A percentile compares a stretch with the other conserved stretches of the same genome.
These are phyloP conservation scores for Hordeum pubiflorum DNA, from an alignment of 202 grass and related monocot species.

Conservation along the genomic window DNA sequence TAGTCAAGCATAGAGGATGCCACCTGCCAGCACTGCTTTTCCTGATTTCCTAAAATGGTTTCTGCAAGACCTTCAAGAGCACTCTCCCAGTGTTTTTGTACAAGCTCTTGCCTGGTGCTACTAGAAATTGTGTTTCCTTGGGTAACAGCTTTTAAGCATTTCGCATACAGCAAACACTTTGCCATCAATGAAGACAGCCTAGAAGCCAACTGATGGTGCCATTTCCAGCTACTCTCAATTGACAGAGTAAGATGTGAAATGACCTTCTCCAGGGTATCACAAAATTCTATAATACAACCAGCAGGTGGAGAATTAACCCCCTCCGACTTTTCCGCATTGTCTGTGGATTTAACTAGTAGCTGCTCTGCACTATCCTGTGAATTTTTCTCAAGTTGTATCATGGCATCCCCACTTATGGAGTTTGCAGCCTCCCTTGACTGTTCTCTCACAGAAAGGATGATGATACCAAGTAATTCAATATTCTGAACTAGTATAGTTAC, in stretches of 20 bases:
- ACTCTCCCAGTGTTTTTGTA: conserved; percentile 53
- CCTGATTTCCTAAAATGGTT: conserved; percentile 55
- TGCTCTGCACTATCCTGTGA: conserved; percentile 22
- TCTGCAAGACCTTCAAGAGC: conserved; percentile 56
- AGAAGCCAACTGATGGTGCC: conserved; percentile 46
- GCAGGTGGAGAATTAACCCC: conserved; percentile 16
- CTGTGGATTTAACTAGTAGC: neutral
- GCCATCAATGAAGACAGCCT: conserved; percentile 31
- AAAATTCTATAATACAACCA: conserved; percentile 42
- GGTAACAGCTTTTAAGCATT: conserved; percentile 35
- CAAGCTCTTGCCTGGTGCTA: conserved; percentile 22
- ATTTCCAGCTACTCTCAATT: conserved; percentile 56
- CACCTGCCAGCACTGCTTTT: conserved; percentile 81
- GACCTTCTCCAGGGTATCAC: conserved; percentile 41
- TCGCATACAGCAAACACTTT: conserved; percentile 54
- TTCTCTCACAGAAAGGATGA: conserved; percentile 33
- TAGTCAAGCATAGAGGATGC: conserved; percentile 71
- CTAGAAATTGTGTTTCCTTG: conserved; percentile 22
- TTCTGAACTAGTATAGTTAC: conserved; percentile 50
- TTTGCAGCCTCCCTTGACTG: conserved; percentile 23
- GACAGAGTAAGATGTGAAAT: conserved; percentile 38
- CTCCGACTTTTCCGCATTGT: conserved; percentile 17
- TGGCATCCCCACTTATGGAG: conserved; percentile 19
- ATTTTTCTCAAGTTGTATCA: conserved; percentile 19
- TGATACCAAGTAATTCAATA: conserved; percentile 52